Evolutionary conservation across 2,329 filamentous ascomycete species (phyloP).

Genomic region (Venturiaceae sp.): DNA sequence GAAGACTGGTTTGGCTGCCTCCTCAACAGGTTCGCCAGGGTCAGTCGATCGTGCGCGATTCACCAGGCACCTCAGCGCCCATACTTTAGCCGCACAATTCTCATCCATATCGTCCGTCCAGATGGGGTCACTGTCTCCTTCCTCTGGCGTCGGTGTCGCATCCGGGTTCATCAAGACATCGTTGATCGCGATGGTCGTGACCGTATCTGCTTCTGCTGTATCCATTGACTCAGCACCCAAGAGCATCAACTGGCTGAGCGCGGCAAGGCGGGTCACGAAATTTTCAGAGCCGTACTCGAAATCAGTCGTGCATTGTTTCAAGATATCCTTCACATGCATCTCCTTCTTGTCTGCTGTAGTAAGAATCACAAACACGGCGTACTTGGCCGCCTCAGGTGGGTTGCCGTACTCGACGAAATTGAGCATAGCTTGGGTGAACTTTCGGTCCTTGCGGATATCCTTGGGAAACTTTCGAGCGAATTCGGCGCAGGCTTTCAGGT

Average conservation of each 20-base stretch:
- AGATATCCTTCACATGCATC: constrained; percentile 74
- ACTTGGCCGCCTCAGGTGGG: constrained; percentile 78
- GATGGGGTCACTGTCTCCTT: constrained; percentile 28
- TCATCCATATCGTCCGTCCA: constrained; percentile 57
- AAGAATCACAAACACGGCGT: constrained; percentile 85
- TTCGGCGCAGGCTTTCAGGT: constrained; percentile 85
- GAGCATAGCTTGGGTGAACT: constrained; percentile 71
- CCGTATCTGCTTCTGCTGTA: constrained; percentile 56
- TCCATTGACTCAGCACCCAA: constrained; percentile 63
- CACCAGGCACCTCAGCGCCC: constrained; percentile 75
- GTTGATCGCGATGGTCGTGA: constrained; percentile 62
- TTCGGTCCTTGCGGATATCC: constrained; percentile 72
- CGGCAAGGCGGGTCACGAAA: constrained; percentile 64
- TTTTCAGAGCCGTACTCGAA: constrained; percentile 64
- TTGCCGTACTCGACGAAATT: constrained; percentile 75
- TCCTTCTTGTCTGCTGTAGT: constrained; percentile 68
- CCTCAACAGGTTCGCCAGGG: constrained; percentile 33
- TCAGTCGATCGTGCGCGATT: constrained; percentile 67
- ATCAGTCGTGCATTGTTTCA: constrained; percentile 64
- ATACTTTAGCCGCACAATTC: constrained; percentile 73
- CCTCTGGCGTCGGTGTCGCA: constrained; percentile 40
- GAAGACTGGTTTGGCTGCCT: constrained; percentile 57
- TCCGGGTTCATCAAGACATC: constrained; percentile 64
- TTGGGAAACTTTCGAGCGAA: constrained; percentile 80
- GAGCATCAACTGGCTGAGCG: constrained; percentile 66